phyloP scores from a whole-genome alignment of 2,329 filamentous ascomycete species.

The Massarina eburnea region DNA sequence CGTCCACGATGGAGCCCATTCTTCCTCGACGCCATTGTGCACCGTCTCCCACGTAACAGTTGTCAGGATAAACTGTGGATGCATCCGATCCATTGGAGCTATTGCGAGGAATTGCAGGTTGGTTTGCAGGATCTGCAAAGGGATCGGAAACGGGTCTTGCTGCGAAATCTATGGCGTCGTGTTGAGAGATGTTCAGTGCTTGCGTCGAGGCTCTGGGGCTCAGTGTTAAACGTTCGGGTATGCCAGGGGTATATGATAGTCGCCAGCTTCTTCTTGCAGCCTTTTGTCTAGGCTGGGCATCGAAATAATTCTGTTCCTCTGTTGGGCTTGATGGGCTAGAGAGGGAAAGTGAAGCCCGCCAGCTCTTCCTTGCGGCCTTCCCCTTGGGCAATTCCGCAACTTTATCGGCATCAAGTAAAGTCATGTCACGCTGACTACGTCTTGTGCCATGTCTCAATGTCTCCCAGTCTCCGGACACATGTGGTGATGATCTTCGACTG shows the following conservation, averaged over 20 bases:
- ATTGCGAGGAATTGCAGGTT: conserved; percentile 8
- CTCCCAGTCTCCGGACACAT: not conserved
- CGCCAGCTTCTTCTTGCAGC: not conserved
- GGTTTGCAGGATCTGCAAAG: conserved; percentile 2
- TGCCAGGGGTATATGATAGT: conserved; percentile 6
- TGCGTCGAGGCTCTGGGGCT: conserved; percentile 1
- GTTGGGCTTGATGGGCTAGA: too few relatives aligned
- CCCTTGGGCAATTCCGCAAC: too few relatives aligned
- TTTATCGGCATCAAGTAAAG: too few relatives aligned
- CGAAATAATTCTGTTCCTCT: not conserved
- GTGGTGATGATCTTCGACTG: conserved; percentile 1
- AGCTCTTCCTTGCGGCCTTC: too few relatives aligned
- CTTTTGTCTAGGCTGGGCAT: not conserved
- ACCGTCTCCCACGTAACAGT: conserved; percentile 7
- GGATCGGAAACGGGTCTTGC: not conserved
- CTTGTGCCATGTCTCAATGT: not conserved
- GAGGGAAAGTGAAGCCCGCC: too few relatives aligned
- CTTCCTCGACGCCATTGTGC: conserved; percentile 14
- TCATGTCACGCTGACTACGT: too few relatives aligned
- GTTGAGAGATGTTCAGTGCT: not conserved
- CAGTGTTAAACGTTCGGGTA: not conserved
- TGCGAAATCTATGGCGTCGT: not conserved
- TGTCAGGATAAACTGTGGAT: conserved; percentile 3
- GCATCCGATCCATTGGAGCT: conserved; percentile 7
- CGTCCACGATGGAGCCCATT: conserved; percentile 18